Base-by-base conservation (phyloP, 1,139 yeast species). In the Candida freyschussii region DNA sequence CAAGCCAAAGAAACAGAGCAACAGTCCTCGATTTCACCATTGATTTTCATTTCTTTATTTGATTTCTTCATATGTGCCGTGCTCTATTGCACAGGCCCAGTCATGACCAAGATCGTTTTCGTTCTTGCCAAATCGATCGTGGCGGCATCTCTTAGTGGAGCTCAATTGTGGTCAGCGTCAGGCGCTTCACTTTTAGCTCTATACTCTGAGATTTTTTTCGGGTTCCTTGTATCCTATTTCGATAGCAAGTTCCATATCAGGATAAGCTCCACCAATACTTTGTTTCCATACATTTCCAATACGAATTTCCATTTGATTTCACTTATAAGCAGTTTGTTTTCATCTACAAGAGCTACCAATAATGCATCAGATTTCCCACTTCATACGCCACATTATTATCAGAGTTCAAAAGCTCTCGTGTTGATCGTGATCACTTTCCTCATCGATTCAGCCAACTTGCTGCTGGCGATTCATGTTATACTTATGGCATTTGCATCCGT, bases 101-200 rank as follows among this genome's bases (percentile, higher is more conserved):
- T 56, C 28, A 53, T 62, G 40, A 56, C 62, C 30, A 59, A 60
- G 30, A 58, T 65, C 42, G 50, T 69, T 24, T 59, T 62, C 15
- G 55, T 69, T 4, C 53, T 70, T 26, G 66, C 75, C 15, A 67
- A 69, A 39, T 62, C 74, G 6, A 62, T 71, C 11, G 54, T 71
- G 6, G 61, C 75, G 0, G 57, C 67, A 21, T 69, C 67, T 27
- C 48, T 69, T 29, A 61, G 67, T 20, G 75, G 75, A 4, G 53
- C 64, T 21, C 45, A 24, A 17, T 29, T 39, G n/a, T 30, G 24
- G 13, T 43, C 41, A 28, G 40, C 43, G 24, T 24, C 23, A 11
- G 26, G 34, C 10, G 34, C 41, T 15, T 32, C 36, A 12, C 17
- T 34, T 6, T 26, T 26, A 23, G 36, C 37, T 7, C 33, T 38